Conservation (phyloP, 2,329 filamentous ascomycete genomes). For the Dothideomycetes sp. region DNA sequence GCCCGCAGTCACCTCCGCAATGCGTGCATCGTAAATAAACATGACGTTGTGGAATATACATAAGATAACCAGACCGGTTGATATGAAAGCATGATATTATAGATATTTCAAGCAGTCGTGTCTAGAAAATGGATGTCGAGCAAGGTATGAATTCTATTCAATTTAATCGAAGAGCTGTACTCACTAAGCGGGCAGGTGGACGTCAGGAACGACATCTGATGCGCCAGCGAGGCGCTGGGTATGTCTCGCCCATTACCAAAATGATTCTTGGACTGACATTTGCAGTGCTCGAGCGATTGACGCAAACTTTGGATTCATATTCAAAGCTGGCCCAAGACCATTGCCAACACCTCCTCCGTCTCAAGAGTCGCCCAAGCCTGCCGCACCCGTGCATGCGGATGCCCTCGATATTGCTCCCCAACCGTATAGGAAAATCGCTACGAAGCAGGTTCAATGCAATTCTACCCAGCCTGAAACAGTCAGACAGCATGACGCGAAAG, state of each 20-base stretch:
- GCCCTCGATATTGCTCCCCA: no score
- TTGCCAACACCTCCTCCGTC: neutral
- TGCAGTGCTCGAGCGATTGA: conserved; percentile 3
- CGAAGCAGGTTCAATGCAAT: no score
- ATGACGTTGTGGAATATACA: no score
- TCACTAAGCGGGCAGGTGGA: neutral
- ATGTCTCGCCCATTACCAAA: neutral
- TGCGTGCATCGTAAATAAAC: neutral
- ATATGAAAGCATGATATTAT: neutral
- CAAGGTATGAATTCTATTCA: no score
- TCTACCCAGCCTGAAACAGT: no score
- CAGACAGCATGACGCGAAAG: no score
- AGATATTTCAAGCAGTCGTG: no score
- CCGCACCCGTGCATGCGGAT: no score
- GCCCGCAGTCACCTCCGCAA: neutral
- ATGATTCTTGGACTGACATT: neutral
- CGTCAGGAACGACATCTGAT: conserved; percentile 10
- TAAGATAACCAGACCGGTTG: no score
- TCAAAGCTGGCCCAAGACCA: conserved; percentile 4
- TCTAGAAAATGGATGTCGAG: no score
- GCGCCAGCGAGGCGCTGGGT: conserved; percentile 11
- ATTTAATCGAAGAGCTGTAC: no score
- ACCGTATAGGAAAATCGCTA: no score
- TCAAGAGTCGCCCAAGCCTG: neutral
- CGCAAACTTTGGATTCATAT: conserved; percentile 6